Evolutionary conservation across 2,329 filamentous ascomycete genomes (phyloP), one percentile per base, ranked within the genome.

Genomic region (Sphaerulina musiva): DNA sequence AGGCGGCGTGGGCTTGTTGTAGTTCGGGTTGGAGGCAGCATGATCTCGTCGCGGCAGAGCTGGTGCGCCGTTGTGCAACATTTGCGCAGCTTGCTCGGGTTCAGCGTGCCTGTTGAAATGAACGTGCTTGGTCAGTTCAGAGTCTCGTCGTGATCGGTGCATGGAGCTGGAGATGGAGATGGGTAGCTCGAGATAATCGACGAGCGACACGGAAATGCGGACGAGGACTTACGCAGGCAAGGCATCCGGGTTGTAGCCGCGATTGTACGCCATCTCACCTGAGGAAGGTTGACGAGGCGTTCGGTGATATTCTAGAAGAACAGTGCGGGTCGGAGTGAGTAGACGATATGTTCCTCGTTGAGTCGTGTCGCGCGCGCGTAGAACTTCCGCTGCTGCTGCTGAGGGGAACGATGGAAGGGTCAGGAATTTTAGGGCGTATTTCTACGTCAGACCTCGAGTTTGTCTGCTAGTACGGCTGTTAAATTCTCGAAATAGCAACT

Each of bases 171-270:
- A 45, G 43, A 40, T 20, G 43, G 17, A 52, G 34, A 38, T 29
- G 26, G 26, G 10, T 26, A 54, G 53, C 51, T 20, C 20, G 20
- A 20, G 20, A 20, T 20, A 4, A 20, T 20, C 3, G 20, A 20
- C 20, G 20, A 53, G 29, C 29, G 41, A 36, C 6, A 44, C 34
- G 10, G 43, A 12, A 45, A 6, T 23, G 20, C n/a, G 29, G 17
- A 52, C 38, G 41, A 47, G 47, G 17, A 74, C 85, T 75, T 79
- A 93, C 87, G 89, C 89, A 69, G 92, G 92, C 60, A 98, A 83
- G 69, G 90, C 88, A 77, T 98, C 92, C 34, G 91, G 91, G 72
- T 98, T 95, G 76, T 90, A 93, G 53, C 86, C 82, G 71, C 84
- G 84, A 74, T 95, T 95, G 79, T 97, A 97, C 53, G 92, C 92